These are phyloP conservation scores for Niveomyces coronatus DNA, from an alignment of 2,329 filamentous ascomycete genomes.

Conservation along the genomic window DNA sequence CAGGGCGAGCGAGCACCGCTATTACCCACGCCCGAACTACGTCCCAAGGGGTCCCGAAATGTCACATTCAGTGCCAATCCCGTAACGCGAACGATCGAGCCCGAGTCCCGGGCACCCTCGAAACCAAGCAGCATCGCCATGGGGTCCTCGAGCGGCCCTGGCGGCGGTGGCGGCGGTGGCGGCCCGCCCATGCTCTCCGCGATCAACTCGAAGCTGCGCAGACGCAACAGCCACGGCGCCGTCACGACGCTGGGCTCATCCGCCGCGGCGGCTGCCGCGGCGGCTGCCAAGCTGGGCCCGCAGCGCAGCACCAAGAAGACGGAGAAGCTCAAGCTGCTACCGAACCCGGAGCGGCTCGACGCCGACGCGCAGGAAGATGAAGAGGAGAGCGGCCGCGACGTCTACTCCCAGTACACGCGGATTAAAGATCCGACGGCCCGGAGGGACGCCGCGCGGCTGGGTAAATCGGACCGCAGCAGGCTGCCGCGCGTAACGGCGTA, in stretches of 20 bases:
- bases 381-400: conserved; percentile 86
- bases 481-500: conserved; percentile 92
- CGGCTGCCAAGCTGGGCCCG: conserved; percentile 86
- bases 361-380: conserved; percentile 66
- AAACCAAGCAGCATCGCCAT: conserved; percentile 16
- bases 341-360: conserved; percentile 80
- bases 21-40: conserved; percentile 22
- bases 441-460: conserved; percentile 81
- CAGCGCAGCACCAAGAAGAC: conserved; percentile 92
- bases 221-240: conserved; percentile 70
- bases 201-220: conserved; percentile 76
- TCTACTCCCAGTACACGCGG: conserved; percentile 94
- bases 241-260: conserved; percentile 25
- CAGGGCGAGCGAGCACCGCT: conserved; percentile 26
- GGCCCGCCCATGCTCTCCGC: conserved; percentile 51
- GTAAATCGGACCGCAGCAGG: conserved; percentile 82
- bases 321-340: conserved; percentile 94
- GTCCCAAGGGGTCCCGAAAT: conserved; percentile 43
- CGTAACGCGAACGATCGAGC: conserved; percentile 50
- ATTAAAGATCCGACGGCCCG: conserved; percentile 95
- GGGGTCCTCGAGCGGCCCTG: conserved; percentile 15
- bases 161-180: conserved; percentile 19
- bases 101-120: conserved; percentile 24
- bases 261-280: conserved; percentile 26
- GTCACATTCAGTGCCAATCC: conserved; percentile 71